Evolutionary conservation across 1,139 yeast genomes (phyloP).

Genomic region (Citeromyces hawaiiensis): DNA sequence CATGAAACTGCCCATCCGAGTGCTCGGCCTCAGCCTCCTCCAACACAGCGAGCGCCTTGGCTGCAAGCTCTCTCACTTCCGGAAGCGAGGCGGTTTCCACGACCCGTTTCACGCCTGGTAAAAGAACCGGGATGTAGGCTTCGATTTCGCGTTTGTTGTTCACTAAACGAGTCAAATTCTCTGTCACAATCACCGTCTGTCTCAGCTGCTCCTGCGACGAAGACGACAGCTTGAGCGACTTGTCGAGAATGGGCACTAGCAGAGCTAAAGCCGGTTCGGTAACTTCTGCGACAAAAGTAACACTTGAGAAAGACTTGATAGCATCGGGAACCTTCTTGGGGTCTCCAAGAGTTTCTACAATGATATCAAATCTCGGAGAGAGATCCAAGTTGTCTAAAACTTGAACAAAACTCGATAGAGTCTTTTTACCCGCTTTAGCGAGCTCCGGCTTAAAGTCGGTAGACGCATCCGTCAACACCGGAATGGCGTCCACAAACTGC

Average conservation of each 20-base stretch:
- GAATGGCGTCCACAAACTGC: constrained; percentile 67
- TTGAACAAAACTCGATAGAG: constrained; percentile 60
- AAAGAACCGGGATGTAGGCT: constrained; percentile 67
- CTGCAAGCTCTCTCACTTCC: constrained; percentile 89
- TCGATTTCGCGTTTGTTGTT: constrained; percentile 90
- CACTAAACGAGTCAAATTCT: constrained; percentile 88
- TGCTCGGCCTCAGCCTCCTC: constrained; percentile 67
- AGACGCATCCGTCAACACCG: constrained; percentile 76
- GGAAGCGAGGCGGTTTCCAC: constrained; percentile 87
- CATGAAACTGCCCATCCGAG: constrained; percentile 61
- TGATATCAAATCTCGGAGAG: constrained; percentile 72
- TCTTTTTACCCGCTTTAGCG: constrained; percentile 68
- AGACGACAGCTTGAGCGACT: constrained; percentile 79
- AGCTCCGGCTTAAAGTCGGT: constrained; percentile 96
- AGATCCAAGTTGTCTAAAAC: constrained; percentile 88
- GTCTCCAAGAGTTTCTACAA: constrained; percentile 80
- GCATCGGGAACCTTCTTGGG: constrained; percentile 84
- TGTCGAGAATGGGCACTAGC: constrained; percentile 83
- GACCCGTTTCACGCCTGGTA: constrained; percentile 87
- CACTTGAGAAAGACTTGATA: constrained; percentile 81
- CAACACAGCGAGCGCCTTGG: constrained; percentile 70
- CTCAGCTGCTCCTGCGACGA: constrained; percentile 93
- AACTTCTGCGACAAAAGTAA: constrained; percentile 96
- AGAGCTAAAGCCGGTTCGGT: constrained; percentile 90
- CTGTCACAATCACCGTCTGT: constrained; percentile 93